Evolutionary conservation across 1,139 yeast species (phyloP), one percentile per base, ranked within the genome.

Genomic region (Kurtzmaniella quercitrusa): DNA sequence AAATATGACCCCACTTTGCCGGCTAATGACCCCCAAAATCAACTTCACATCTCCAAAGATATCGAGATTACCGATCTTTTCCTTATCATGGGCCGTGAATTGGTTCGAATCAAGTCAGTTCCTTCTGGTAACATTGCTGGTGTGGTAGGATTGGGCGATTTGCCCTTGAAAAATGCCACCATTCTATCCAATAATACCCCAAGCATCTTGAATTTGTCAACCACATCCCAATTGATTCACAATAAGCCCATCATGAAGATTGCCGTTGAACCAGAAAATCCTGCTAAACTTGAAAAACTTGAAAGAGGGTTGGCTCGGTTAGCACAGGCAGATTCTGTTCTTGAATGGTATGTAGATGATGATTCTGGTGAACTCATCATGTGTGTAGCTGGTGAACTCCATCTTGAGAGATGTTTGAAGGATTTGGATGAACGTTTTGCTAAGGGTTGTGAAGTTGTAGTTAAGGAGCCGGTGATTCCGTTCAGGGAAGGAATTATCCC

Each of bases 51-150:
- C 18, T 68, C 76, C 23, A 52, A 60, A 25, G 66, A 68, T 15
- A 61, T 71, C 14, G 71, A 65, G 43, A 76, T 94, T 29, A 76
- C 85, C 12, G 88, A 84, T 40, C 67, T 94, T 39, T 91, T 79
- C 57, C 68, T 93, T 48, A 73, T 94, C 41, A 94, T 94, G 98
- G 99, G 98, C 12, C 74, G 93, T 50, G 98, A 93, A 49, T 70
- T 93, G 44, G 81, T 90, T 2, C 73, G 89, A 11, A 72, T 94
- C 53, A 76, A 83, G 25, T 75, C 73, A 11, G 97, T 93, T 3
- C 96, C 96, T 1, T 94, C 98, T 1, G 99, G 99, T 31, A 89
- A 87, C 53, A 89, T 94, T 51, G 95, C 89, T 7, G 99, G 98
- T 40, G 85, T 94, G 43, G 94, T 90, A 23, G 98, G 98, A 0